phyloP scores from a whole-genome alignment of 1,139 yeast species.

The Hansenula lynferdii region DNA sequence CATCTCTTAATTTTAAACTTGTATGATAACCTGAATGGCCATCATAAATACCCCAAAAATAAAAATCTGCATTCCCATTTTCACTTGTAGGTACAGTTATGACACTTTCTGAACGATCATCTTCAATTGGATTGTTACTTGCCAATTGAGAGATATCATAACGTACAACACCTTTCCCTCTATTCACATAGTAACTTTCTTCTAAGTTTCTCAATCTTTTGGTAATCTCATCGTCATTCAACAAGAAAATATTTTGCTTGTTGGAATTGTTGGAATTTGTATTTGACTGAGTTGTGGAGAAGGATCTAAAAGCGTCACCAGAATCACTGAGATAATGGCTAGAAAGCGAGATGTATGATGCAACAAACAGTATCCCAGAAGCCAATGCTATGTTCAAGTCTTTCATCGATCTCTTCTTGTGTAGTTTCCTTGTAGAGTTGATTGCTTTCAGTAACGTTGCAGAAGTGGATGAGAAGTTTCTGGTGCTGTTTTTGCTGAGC shows the following conservation, averaged over 20 bases:
- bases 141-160: slow-evolving; percentile 90
- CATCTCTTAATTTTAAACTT: slow-evolving; percentile 75
- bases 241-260: slow-evolving; percentile 29
- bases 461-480: neutral
- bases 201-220: slow-evolving; percentile 65
- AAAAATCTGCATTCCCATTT: slow-evolving; percentile 72
- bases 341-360: slow-evolving; percentile 29
- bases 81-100: slow-evolving; percentile 71
- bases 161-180: slow-evolving; percentile 89
- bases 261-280: slow-evolving; percentile 8
- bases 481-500: neutral
- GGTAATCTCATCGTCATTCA: slow-evolving; percentile 74
- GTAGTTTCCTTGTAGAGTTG: neutral
- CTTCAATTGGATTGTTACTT: slow-evolving; percentile 92
- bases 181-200: slow-evolving; percentile 72
- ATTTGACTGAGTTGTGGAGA: slow-evolving; percentile 14
- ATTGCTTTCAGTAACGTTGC: neutral
- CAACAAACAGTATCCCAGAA: slow-evolving; percentile 30
- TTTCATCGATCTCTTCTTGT: slow-evolving; percentile 9
- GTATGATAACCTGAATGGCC: slow-evolving; percentile 99
- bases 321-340: slow-evolving; percentile 23
- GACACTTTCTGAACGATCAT: slow-evolving; percentile 83
- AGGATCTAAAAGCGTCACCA: slow-evolving; percentile 22
- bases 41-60: slow-evolving; percentile 93
- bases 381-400: slow-evolving; percentile 28